These are phyloP conservation scores for Metschnikowia noctiluminum DNA, from an alignment of 805 yeast species.

Conservation along the genomic window DNA sequence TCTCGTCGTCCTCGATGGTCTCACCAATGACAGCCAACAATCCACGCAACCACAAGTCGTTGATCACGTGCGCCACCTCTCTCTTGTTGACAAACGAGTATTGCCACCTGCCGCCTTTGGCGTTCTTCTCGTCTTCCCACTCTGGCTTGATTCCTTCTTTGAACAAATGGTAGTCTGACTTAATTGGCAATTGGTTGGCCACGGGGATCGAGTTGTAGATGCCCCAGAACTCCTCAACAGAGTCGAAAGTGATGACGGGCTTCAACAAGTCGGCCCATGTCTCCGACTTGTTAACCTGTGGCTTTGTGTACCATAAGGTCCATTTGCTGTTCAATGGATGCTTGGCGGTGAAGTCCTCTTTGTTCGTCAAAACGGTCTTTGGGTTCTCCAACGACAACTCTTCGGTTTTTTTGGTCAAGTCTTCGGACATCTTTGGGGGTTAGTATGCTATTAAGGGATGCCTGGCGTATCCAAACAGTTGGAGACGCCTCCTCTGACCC, in stretches of 20 bases:
- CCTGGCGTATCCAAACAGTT: too few relatives aligned
- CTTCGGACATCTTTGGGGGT: constrained; percentile 38
- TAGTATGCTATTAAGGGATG: constrained; percentile 6
- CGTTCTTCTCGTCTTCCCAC: constrained; percentile 92
- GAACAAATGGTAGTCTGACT: constrained; percentile 93
- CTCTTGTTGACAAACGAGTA: constrained; percentile 65
- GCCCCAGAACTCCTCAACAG: constrained; percentile 99
- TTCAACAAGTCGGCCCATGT: constrained; percentile 91
- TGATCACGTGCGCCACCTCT: constrained; percentile 58
- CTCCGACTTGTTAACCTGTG: constrained; percentile 72
- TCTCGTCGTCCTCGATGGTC: constrained; percentile 78
- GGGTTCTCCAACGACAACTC: constrained; percentile 38
- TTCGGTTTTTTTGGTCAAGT: constrained; percentile 43
- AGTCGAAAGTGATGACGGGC: constrained; percentile 84
- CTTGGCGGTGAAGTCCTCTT: constrained; percentile 66
- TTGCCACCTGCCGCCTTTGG: constrained; percentile 92
- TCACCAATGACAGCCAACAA: constrained; percentile 91
- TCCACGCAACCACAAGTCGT: constrained; percentile 89
- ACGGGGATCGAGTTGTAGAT: constrained; percentile 89
- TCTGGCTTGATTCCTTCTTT: constrained; percentile 94
- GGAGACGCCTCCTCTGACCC: too few relatives aligned
- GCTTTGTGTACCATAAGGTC: constrained; percentile 98
- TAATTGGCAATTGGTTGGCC: constrained; percentile 85
- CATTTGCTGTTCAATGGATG: constrained; percentile 90
- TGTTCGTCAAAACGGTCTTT: constrained; percentile 54